These are phyloP conservation scores for Hirschioporus abietinus DNA, from an alignment of 768 basidiomycete species.

Conservation along the genomic window DNA sequence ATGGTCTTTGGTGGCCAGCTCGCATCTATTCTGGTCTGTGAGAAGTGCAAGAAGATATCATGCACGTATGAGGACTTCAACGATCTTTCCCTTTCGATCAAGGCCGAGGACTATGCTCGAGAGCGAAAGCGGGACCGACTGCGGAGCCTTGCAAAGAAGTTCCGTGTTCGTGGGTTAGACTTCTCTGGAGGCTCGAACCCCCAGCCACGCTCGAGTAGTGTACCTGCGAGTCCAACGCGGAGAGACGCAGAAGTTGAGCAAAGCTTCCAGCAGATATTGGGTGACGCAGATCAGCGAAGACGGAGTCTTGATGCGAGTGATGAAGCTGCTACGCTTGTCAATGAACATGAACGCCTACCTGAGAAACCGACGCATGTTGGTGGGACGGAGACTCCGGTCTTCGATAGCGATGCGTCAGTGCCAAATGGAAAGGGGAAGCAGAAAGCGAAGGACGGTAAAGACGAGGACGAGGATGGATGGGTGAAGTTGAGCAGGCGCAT, in stretches of 20 bases:
- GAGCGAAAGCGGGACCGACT: slow-evolving; percentile 75
- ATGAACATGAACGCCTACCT: not conserved
- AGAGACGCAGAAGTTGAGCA: slow-evolving; percentile 20
- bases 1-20: slow-evolving; percentile 88
- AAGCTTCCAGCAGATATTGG: slow-evolving; percentile 25
- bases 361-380: not conserved
- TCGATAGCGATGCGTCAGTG: slow-evolving; percentile 10
- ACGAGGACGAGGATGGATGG: slow-evolving; percentile 49
- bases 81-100: slow-evolving; percentile 88
- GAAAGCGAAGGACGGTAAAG: slow-evolving; percentile 22
- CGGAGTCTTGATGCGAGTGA: slow-evolving; percentile 29
- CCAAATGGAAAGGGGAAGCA: slow-evolving; percentile 9
- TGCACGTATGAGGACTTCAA: slow-evolving; percentile 92
- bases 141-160: slow-evolving; percentile 64
- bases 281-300: slow-evolving; percentile 34
- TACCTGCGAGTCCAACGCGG: slow-evolving; percentile 39
- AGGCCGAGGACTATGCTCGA: slow-evolving; percentile 69
- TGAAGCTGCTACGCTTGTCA: not conserved
- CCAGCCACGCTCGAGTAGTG: slow-evolving; percentile 46
- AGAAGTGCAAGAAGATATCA: slow-evolving; percentile 89
- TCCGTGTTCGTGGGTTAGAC: slow-evolving; percentile 29
- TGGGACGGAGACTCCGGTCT: slow-evolving; percentile 8
- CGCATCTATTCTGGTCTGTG: slow-evolving; percentile 89
- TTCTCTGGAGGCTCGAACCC: not conserved
- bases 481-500: slow-evolving; percentile 60